Conservation (phyloP, 2,329 filamentous ascomycete genomes). For the Apiospora marii region DNA sequence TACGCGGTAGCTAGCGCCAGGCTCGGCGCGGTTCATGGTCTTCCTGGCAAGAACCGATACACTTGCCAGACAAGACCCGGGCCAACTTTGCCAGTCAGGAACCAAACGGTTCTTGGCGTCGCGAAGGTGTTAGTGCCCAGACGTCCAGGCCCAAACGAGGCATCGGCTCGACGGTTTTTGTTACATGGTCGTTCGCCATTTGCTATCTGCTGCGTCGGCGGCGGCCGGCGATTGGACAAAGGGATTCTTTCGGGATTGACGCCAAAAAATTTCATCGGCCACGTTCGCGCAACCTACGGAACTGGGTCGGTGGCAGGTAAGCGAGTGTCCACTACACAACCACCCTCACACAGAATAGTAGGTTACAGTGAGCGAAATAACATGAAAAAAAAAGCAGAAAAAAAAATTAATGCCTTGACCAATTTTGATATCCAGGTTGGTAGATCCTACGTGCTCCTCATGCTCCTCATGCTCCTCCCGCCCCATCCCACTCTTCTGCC, state of each 20-base stretch:
- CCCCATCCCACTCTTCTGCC: background rate
- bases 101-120: conserved; percentile 20
- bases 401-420: background rate
- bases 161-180: background rate
- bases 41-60: conserved; percentile 15
- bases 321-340: background rate
- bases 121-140: conserved; percentile 19
- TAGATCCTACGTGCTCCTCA: background rate
- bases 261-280: background rate
- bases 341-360: background rate
- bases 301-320: background rate
- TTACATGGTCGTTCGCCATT: background rate
- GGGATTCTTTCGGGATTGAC: background rate
- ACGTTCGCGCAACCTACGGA: background rate
- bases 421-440: conserved; percentile 11
- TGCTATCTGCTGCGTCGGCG: background rate
- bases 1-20: background rate
- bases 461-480: background rate
- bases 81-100: conserved; percentile 15
- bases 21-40: background rate
- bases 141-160: background rate
- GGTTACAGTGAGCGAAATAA: background rate
- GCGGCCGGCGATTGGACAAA: background rate
- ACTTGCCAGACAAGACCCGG: conserved; percentile 16
- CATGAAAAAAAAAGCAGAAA: background rate